phyloP scores from a whole-genome alignment of 345 rosid genomes.

The Turnera subulata region DNA sequence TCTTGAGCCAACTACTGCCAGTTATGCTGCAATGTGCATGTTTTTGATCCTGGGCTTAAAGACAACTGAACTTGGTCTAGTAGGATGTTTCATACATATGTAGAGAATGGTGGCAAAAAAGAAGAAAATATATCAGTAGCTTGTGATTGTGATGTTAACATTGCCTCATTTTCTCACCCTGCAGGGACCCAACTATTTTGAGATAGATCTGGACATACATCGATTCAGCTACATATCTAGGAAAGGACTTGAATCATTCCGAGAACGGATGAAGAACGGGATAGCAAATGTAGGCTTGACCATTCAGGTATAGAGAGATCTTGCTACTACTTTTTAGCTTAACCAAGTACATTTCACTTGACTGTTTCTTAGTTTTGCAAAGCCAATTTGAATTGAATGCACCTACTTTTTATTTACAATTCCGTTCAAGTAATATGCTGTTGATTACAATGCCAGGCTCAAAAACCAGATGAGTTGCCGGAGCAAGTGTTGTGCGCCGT shows the following conservation, averaged over 20 bases:
- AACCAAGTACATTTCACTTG: too few species aligned
- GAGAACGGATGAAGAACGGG: constrained; percentile 54
- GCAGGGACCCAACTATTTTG: constrained; percentile 78
- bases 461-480: constrained; percentile 77
- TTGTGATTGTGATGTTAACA: not conserved
- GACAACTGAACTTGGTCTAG: too few species aligned
- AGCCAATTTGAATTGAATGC: too few species aligned
- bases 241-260: constrained; percentile 85
- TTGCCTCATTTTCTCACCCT: constrained; percentile 8
- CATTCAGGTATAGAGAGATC: constrained; percentile 64
- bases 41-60: not conserved
- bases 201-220: constrained; percentile 78
- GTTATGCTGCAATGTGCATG: too few species aligned
- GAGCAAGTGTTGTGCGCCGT: constrained; percentile 76
- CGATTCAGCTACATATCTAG: constrained; percentile 86
- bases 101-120: too few species aligned
- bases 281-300: constrained; percentile 68
- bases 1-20: too few species aligned
- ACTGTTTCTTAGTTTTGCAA: too few species aligned
- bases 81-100: too few species aligned
- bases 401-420: too few species aligned
- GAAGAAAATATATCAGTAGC: too few species aligned
- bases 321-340: not conserved
- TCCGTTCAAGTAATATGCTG: not conserved
- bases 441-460: constrained; percentile 44